Evolutionary conservation across 805 yeast species (phyloP).

Genomic region (Kazachstania taianensis): DNA sequence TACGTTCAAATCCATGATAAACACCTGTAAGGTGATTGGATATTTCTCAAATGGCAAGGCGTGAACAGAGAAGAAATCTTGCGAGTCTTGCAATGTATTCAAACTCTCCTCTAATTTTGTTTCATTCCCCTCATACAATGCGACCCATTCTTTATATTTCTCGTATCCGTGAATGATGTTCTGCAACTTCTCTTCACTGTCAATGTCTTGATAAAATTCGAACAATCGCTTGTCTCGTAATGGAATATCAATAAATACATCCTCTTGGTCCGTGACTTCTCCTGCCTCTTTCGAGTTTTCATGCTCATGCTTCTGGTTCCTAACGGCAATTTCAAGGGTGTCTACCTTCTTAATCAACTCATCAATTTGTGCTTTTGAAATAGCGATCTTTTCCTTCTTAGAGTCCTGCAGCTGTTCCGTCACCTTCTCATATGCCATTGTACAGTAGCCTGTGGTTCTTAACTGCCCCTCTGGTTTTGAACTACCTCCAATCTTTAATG

Average conservation of each 20-base stretch:
- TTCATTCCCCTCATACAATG: slow-evolving; percentile 9
- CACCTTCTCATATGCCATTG: too few relatives aligned
- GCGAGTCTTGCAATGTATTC: neutral
- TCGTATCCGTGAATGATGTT: slow-evolving; percentile 14
- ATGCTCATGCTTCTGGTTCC: neutral
- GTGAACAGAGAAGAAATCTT: neutral
- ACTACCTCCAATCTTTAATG: too few relatives aligned
- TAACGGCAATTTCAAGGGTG: neutral
- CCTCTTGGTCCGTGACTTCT: neutral
- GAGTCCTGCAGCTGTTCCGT: too few relatives aligned
- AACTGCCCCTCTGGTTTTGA: too few relatives aligned
- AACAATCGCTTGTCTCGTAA: slow-evolving; percentile 13
- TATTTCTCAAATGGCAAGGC: neutral
- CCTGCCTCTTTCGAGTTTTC: neutral
- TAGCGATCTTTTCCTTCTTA: neutral
- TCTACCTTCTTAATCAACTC: neutral
- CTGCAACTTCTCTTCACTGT: slow-evolving; percentile 10
- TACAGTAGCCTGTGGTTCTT: too few relatives aligned
- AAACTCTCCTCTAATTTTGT: slow-evolving; percentile 2
- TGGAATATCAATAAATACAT: slow-evolving; percentile 14
- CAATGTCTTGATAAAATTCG: slow-evolving; percentile 19
- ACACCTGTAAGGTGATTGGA: slow-evolving; percentile 1
- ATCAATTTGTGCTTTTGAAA: neutral
- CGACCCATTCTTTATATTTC: slow-evolving; percentile 10
- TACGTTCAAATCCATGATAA: slow-evolving; percentile 2